Conservation (phyloP, 176 grass and related monocot species). For the Carex littledalei region DNA sequence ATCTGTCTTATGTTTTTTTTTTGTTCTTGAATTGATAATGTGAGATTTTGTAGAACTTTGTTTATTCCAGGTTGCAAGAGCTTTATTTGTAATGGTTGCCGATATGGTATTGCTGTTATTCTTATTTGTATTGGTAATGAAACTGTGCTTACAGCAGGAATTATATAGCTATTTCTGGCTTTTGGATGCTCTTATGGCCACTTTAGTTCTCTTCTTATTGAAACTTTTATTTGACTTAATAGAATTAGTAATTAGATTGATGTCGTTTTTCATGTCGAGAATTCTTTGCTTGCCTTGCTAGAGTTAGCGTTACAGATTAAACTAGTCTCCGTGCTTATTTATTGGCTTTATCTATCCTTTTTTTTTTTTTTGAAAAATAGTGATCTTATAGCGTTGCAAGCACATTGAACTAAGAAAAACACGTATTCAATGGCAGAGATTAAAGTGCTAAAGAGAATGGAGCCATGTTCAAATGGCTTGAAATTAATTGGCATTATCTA, state of each 20-base stretch:
- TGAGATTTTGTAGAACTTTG: conserved; percentile 16
- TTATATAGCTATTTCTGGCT: not conserved
- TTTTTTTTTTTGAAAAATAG: too few relatives aligned
- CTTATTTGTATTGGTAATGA: not conserved
- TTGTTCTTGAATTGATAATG: conserved; percentile 13
- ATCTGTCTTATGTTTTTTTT: conserved; percentile 3
- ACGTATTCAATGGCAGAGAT: too few relatives aligned
- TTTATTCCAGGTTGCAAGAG: not conserved
- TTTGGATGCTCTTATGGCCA: not conserved
- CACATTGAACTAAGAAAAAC: too few relatives aligned
- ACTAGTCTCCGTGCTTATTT: not conserved
- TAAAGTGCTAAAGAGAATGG: too few relatives aligned
- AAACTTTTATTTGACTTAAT: not conserved
- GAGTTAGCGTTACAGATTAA: not conserved
- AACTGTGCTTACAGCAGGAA: not conserved
- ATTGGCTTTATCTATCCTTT: not conserved
- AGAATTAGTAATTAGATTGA: too few relatives aligned
- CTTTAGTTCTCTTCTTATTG: not conserved
- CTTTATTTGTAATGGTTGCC: not conserved
- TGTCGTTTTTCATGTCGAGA: not conserved
- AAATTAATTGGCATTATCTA: not conserved
- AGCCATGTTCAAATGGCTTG: too few relatives aligned
- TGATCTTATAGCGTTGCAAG: too few relatives aligned
- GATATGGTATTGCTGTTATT: not conserved
- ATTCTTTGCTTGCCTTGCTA: not conserved